Base-by-base conservation (phyloP, 140 eudicot species). In the Ambrosia hybrid region DNA sequence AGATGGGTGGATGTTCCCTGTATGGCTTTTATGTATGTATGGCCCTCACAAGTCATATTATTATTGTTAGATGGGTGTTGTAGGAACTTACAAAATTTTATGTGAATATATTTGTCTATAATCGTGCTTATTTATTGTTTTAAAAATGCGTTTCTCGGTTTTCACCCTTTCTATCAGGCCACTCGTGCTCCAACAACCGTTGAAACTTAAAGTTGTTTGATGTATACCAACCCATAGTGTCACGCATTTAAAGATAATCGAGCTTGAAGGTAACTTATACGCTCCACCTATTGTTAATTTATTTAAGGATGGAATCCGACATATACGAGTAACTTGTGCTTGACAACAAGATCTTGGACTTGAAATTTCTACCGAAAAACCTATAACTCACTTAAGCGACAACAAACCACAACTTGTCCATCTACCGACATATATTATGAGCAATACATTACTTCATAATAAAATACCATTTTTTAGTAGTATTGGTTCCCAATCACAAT, bases 51-150 rank as follows among this genome's bases (percentile, higher is more conserved):
- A 62, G 49, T 72, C 78, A 71, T 49, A 26, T 51, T 37, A 56
- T 62, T 63, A 77, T 57, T 65, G 70, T 78, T 78, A 64, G 67
- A 57, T 71, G 49, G 65, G 8, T 72, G 56, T 78, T 76, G 72
- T 64, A 78, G 71, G 66, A 62, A 4, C 43, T 71, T 61, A 9
- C 17, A 53, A 71, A 45, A 46, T 33, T 2, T 34, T 58, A 57
- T 0, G 30, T 11, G 51, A 17, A 34, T 78, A 45, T 53, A 71
- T 68, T 17, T 9, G 11, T 68, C 7, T 68, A 15, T n/a, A n/a
- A 36, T 16, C 10, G 51, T 61, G 46, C 8, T 41, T 41, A 41
- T 41, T 41, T 41, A 41, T 41, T 41, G 9, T 41, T 41, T 41
- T 41, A 41, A 5, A 41, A 2, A 41, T 6, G 46, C 8, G 4